phyloP scores from a whole-genome alignment of 2,329 filamentous ascomycete genomes.

The Alternaria sp. region DNA sequence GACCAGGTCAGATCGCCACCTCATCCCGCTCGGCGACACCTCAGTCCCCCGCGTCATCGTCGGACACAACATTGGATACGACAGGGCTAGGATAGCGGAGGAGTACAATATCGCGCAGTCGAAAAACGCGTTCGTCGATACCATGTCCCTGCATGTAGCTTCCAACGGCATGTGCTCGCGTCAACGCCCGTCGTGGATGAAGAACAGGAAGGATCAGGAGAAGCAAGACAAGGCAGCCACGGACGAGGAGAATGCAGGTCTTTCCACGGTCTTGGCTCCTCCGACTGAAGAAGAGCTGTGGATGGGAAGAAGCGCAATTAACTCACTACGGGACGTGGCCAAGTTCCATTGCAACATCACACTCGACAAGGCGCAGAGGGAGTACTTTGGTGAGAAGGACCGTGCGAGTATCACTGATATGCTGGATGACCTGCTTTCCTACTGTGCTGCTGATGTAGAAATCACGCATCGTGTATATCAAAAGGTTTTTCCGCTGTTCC shows the following conservation, averaged over 20 bases:
- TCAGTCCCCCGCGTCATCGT: constrained; percentile 77
- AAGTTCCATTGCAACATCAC: constrained; percentile 93
- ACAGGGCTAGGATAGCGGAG: constrained; percentile 84
- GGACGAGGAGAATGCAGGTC: constrained; percentile 66
- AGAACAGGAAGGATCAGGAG: constrained; percentile 89
- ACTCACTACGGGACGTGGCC: constrained; percentile 92
- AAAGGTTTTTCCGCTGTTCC: constrained; percentile 88
- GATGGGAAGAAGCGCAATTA: constrained; percentile 93
- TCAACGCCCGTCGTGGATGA: constrained; percentile 97
- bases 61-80: constrained; percentile 95
- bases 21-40: constrained; percentile 86
- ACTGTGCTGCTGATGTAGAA: constrained; percentile 92
- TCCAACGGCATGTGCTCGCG: constrained; percentile 99
- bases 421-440: constrained; percentile 84
- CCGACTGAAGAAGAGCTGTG: constrained; percentile 82
- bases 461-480: constrained; percentile 95
- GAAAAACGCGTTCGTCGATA: constrained; percentile 88
- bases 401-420: constrained; percentile 72
- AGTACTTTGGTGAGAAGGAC: constrained; percentile 85
- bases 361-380: constrained; percentile 86
- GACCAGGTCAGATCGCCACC: constrained; percentile 75
- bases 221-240: constrained; percentile 78
- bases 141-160: constrained; percentile 97
- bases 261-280: not conserved
- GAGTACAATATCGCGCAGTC: constrained; percentile 88